phyloP scores from a whole-genome alignment of 2,329 filamentous ascomycete genomes.

The Alternaria triticina region DNA sequence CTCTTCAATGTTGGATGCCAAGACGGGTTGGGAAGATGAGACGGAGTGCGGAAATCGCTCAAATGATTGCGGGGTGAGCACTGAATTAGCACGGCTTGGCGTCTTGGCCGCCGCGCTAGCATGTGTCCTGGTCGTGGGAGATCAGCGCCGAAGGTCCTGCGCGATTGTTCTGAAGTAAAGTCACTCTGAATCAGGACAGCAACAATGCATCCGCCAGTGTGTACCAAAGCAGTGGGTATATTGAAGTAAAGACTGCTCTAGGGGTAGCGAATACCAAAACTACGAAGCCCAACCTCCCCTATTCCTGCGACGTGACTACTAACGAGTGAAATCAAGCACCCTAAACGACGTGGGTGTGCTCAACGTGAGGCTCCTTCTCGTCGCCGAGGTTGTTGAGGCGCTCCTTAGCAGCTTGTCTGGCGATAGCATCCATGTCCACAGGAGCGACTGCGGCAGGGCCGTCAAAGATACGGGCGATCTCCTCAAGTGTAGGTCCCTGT shows the following conservation, averaged over 20 bases:
- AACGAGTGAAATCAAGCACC: neutral
- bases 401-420: slow-evolving; percentile 24
- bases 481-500: slow-evolving; percentile 70
- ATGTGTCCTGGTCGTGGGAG: neutral
- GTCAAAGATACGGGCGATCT: slow-evolving; percentile 73
- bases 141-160: neutral
- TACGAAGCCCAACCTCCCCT: neutral
- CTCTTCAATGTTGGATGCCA: neutral
- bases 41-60: neutral
- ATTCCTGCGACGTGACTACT: neutral
- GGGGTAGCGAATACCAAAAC: neutral
- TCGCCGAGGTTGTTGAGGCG: slow-evolving; percentile 17
- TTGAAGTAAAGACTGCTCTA: neutral
- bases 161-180: neutral
- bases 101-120: neutral
- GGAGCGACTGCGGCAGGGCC: slow-evolving; percentile 59
- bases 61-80: neutral
- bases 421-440: slow-evolving; percentile 30
- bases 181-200: neutral
- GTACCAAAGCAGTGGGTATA: neutral
- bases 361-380: slow-evolving; percentile 23
- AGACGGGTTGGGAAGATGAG: neutral
- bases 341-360: slow-evolving; percentile 2
- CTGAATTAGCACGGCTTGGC: neutral
- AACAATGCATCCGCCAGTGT: neutral